Percentiles rank a stretch among this genome's conserved stretches.
These are phyloP conservation scores for Fusarium zealandicum DNA, from an alignment of 2,329 filamentous ascomycete species.

Conservation along the genomic window DNA sequence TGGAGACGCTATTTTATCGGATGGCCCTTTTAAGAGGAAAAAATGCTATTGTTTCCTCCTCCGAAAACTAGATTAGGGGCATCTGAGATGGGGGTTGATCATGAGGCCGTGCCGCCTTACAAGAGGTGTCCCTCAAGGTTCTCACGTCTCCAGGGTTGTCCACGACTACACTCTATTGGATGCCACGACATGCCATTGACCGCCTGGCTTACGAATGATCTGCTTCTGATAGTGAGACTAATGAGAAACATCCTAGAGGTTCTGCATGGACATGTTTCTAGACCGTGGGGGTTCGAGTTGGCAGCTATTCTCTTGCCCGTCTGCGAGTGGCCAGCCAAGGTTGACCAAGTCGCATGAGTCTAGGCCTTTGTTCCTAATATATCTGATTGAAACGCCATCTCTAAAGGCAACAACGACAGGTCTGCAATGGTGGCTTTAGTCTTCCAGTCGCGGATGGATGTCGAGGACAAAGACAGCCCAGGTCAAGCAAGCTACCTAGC, in stretches of 20 bases:
- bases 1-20: background rate
- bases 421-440: background rate
- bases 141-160: conserved; percentile 25
- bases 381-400: too few relatives aligned
- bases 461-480: background rate
- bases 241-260: conserved; percentile 1
- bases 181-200: conserved; percentile 19
- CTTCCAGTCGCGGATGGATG: background rate
- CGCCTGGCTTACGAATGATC: conserved; percentile 29
- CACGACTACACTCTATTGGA: conserved; percentile 28
- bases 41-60: background rate
- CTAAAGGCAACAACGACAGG: background rate
- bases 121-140: conserved; percentile 40
- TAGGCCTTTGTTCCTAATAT: too few relatives aligned
- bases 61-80: conserved; percentile 1
- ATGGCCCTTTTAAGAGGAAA: background rate
- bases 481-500: conserved; percentile 3
- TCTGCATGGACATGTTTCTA: conserved; percentile 4
- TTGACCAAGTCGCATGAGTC: too few relatives aligned
- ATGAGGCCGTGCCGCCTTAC: conserved; percentile 23
- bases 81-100: conserved; percentile 22
- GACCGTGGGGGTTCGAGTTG: background rate
- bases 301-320: background rate
- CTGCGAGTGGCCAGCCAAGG: too few relatives aligned
- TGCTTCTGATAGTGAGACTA: conserved; percentile 13